Conservation (phyloP, 2,329 filamentous ascomycete genomes). For the Peltaster fructicola region DNA sequence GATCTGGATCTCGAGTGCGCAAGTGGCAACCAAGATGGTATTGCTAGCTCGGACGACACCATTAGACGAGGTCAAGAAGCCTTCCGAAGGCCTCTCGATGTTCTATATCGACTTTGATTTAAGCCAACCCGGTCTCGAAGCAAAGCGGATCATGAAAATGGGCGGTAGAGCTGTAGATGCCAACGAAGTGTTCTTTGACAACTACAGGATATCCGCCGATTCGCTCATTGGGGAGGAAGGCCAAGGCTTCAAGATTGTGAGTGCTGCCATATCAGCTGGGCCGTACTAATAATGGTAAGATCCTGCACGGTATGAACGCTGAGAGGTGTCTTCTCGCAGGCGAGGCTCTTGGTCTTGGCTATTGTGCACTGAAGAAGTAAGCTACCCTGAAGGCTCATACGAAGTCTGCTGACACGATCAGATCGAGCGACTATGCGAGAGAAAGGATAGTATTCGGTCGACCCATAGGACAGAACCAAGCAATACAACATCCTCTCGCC, state of each 20-base stretch:
- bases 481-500: conserved; percentile 40
- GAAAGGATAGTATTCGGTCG: conserved; percentile 37
- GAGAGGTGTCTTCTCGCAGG: conserved; percentile 40
- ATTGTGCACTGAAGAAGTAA: conserved; percentile 36
- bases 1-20: conserved; percentile 77
- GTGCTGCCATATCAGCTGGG: background rate
- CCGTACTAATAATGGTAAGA: conserved; percentile 12
- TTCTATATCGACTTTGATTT: conserved; percentile 66
- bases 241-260: conserved; percentile 55
- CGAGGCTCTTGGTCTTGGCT: conserved; percentile 64
- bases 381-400: conserved; percentile 1
- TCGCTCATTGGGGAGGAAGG: conserved; percentile 54
- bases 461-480: conserved; percentile 42
- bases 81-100: conserved; percentile 58
- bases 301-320: conserved; percentile 32
- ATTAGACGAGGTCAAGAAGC: conserved; percentile 46
- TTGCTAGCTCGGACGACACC: conserved; percentile 61
- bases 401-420: background rate
- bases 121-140: conserved; percentile 39
- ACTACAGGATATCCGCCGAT: conserved; percentile 47
- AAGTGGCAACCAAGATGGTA: conserved; percentile 71
- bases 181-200: conserved; percentile 78
- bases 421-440: conserved; percentile 24
- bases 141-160: conserved; percentile 70
- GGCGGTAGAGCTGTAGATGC: conserved; percentile 66